Evolutionary conservation across 345 rosid genomes (phyloP).

Genomic region (Garcia nutans): DNA sequence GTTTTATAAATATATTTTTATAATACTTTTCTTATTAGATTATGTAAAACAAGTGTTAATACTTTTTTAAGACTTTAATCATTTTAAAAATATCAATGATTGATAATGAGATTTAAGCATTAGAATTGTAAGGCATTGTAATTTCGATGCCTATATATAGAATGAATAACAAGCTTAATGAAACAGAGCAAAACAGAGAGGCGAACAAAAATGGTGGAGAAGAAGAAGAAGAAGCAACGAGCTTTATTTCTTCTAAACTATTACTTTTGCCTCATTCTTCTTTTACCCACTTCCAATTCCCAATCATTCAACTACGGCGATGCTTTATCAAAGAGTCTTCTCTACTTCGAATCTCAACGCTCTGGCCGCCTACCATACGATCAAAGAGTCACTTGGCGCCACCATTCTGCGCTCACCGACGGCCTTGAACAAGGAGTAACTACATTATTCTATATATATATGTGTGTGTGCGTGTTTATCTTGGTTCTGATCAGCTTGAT

Average conservation of each 20-base stretch:
- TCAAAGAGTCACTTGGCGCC: conserved; percentile 88
- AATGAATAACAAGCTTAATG: too few species aligned
- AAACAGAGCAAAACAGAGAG: not conserved
- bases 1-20: too few species aligned
- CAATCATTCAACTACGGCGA: conserved; percentile 54
- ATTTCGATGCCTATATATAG: too few species aligned
- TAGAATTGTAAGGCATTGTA: too few species aligned
- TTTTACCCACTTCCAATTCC: not conserved
- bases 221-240: not conserved
- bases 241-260: not conserved
- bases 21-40: too few species aligned
- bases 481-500: not conserved
- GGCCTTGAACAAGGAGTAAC: conserved; percentile 95
- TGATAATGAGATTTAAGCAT: too few species aligned
- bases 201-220: conserved; percentile 5
- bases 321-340: conserved; percentile 81
- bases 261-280: not conserved
- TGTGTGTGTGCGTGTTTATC: not conserved
- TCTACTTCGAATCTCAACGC: conserved; percentile 90
- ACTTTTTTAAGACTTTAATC: too few species aligned
- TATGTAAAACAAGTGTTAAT: too few species aligned
- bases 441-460: not conserved
- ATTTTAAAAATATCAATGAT: too few species aligned
- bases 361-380: conserved; percentile 87
- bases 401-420: conserved; percentile 89